phyloP scores from a whole-genome alignment of 768 basidiomycete species.

The Mycena alexandri region DNA sequence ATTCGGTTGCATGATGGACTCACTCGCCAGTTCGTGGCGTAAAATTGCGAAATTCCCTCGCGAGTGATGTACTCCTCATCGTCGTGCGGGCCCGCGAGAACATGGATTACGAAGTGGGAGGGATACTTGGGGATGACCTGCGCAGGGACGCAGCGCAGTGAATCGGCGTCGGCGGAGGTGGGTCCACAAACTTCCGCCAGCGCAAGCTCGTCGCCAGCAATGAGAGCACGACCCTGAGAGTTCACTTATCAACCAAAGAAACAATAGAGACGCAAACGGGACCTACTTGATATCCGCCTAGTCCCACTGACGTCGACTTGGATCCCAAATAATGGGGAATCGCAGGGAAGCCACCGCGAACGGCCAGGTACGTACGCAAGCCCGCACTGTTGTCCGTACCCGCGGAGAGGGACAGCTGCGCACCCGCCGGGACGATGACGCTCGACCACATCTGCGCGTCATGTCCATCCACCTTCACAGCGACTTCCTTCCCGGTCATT shows the following conservation, averaged over 20 bases:
- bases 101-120: conserved; percentile 63
- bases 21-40: conserved; percentile 64
- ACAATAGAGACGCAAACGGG: not conserved
- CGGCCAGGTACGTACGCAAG: conserved; percentile 66
- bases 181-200: conserved; percentile 51
- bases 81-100: conserved; percentile 74
- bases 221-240: conserved; percentile 62
- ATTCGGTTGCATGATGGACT: conserved; percentile 72
- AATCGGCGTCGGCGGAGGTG: conserved; percentile 28
- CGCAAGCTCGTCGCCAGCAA: conserved; percentile 63
- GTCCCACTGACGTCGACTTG: conserved; percentile 73
- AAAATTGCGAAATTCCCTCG: conserved; percentile 64
- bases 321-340: conserved; percentile 70
- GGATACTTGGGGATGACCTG: conserved; percentile 59
- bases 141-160: conserved; percentile 41
- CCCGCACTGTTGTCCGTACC: conserved; percentile 51
- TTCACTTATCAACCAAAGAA: too few species aligned
- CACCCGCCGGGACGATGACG: conserved; percentile 58
- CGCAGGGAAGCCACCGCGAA: conserved; percentile 72
- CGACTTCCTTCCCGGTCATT: conserved; percentile 64
- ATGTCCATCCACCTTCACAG: conserved; percentile 57
- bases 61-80: conserved; percentile 66
- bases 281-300: conserved; percentile 68
- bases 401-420: conserved; percentile 55
- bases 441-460: conserved; percentile 62